Base-by-base conservation (phyloP, 1,284 basidiomycete species). In the Trichosporon inkin region DNA sequence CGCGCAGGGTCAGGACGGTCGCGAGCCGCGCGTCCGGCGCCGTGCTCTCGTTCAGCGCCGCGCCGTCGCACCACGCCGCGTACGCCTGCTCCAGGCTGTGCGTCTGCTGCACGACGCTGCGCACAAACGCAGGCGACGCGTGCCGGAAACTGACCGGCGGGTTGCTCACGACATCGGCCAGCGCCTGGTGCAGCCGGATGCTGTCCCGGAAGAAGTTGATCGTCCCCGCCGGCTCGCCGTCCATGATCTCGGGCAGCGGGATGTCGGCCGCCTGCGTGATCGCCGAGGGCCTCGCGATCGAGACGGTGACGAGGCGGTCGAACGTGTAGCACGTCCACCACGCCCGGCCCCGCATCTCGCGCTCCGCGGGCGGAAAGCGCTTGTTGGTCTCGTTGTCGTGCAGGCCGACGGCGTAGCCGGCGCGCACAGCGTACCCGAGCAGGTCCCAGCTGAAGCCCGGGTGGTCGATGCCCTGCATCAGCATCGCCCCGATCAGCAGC, bases 321-420 rank as follows among this genome's bases (percentile, higher is more conserved):
- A 67, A 59, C 7, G 55, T 61, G 40, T 64, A 67, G 56, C 63
- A 64, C 2, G 40, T 55, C 65, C 65, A 67, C 65, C 63, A 64
- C 3, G 56, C 57, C n/a, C 65, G 60, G 10, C 19, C 28, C 16
- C 65, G 56, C 35, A 64, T 57, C 55, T 67, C 62, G 13, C 56
- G 36, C 53, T 62, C 65, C 1, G 22, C 36, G 1, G 55, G 38
- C 1, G 55, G 39, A 10, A 64, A 55, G 3, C 40, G 36, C 14
- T 37, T 34, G 19, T 22, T 35, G 13, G 17, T 61, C 20, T 28
- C 36, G 10, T 22, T 34, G 56, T 67, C 65, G 40, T 67, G 65
- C 2, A 67, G 58, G 0, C 65, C 65, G 13, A 67, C 55, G 0
- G 65, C 63, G 20, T 64, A 67, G 11, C 61, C 65, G 0, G 63